Percentiles rank a stretch among this genome's conserved stretches.
These are phyloP conservation scores for Catenaria anguillulae DNA, from an alignment of 371 early-diverging fungal species.

Conservation along the genomic window DNA sequence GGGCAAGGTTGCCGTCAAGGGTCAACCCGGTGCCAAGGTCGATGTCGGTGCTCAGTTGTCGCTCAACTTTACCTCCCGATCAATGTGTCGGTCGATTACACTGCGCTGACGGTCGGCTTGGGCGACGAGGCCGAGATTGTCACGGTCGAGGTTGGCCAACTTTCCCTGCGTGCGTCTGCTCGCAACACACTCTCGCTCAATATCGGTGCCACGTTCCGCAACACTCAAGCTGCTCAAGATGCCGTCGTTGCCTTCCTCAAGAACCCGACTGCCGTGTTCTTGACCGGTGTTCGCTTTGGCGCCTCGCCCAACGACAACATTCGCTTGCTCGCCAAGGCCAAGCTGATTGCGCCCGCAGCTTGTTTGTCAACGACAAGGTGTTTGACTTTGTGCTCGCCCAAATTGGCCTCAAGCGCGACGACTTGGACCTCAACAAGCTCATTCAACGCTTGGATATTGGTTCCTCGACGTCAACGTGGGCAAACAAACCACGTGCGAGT, in stretches of 20 bases:
- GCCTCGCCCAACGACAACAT: neutral
- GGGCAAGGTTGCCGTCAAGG: neutral
- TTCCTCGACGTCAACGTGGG: too few species aligned
- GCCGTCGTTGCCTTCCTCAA: neutral
- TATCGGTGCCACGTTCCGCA: neutral
- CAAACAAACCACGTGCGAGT: neutral
- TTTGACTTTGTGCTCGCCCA: too few species aligned
- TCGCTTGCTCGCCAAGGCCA: neutral
- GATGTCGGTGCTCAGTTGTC: neutral
- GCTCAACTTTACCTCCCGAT: neutral
- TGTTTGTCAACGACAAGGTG: too few species aligned
- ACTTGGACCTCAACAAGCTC: too few species aligned
- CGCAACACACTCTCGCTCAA: neutral
- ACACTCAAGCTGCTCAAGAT: neutral
- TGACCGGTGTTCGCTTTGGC: neutral
- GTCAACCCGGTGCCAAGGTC: neutral
- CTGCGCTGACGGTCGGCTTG: neutral
- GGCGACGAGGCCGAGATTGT: neutral
- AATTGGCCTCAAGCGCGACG: too few species aligned
- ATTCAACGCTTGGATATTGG: too few species aligned
- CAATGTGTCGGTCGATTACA: neutral
- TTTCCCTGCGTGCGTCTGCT: neutral
- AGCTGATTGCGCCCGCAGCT: neutral
- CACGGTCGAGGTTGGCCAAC: neutral
- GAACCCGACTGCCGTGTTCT: neutral